Evolutionary conservation across 345 rosid genomes (phyloP), one percentile per base, ranked within the genome.

Genomic region (Citrus maxima): DNA sequence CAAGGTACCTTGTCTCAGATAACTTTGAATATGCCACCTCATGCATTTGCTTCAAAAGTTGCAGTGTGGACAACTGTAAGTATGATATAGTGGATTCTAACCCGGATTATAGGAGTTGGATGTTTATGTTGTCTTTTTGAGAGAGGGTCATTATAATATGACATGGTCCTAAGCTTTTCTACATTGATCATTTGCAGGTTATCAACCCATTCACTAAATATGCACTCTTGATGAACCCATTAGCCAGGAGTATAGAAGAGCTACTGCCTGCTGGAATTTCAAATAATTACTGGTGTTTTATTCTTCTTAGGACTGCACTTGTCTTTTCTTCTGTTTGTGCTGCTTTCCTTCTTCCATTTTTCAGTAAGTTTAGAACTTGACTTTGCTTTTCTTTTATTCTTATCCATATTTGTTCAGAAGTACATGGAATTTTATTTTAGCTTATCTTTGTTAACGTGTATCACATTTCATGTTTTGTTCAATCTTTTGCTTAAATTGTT

Each of bases 1-100:
- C 87, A 87, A 81, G 86, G 72, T n/a, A 91, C 98, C 24, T 84
- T 90, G 83, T 95, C 99, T 77, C 99, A 95, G 80, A 88, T 95
- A 80, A 95, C 96, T 63, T 84, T 95, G 81, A 92, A 88, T 82
- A 91, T 93, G 98, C 99, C 99, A 54, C 78, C 80, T 75, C n/a
- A 84, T 32, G 73, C 84, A 18, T 37, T 92, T 27, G 63, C 88
- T 69, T 93, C 99, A 3, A 80, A 91, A 84, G 79, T 92, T 69
- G 99, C 99, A 8, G 61, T 89, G 60, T 95, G 98, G 98, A 92
- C 94, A 35, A 92, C 96, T 30, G 99, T 95, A 80, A 87, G 96
- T 79, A 66, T 78, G 71, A 9, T 42, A 28, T 67, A 70, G 28
- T 28, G 60, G 60, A 42, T 66, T 64, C n/a, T 49, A 2, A 16